Evolutionary conservation across 176 grass and related monocot species (phyloP).

Genomic region (Carex parvula): DNA sequence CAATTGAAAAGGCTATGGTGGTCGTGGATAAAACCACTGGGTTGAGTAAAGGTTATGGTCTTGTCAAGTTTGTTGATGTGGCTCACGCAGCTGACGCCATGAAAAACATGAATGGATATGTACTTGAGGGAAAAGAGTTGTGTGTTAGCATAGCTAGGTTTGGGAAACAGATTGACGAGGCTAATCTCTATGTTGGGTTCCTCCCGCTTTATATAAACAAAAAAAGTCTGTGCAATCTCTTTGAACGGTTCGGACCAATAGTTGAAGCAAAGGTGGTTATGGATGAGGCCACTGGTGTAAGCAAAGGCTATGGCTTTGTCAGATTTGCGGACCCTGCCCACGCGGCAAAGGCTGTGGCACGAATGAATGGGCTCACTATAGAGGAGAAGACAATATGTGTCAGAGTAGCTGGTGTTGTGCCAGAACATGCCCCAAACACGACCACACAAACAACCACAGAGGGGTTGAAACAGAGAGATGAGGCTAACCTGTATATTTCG

Average conservation of each 20-base stretch:
- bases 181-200: conserved; percentile 47
- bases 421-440: not conserved
- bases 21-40: not conserved
- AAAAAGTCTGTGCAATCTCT: conserved; percentile 43
- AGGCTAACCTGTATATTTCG: conserved; percentile 52
- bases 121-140: conserved; percentile 55
- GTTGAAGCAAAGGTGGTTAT: conserved; percentile 43
- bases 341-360: conserved; percentile 37
- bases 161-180: conserved; percentile 40
- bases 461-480: conserved; percentile 47
- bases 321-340: conserved; percentile 39
- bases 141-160: conserved; percentile 39
- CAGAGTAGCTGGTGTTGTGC: conserved; percentile 23
- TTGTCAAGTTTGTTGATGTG: conserved; percentile 49
- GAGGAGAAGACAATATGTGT: conserved; percentile 48
- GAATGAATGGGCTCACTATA: conserved; percentile 47
- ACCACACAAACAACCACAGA: conserved; percentile 11
- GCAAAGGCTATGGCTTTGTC: conserved; percentile 76
- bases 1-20: conserved; percentile 40
- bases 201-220: conserved; percentile 44
- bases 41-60: conserved; percentile 38
- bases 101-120: conserved; percentile 48
- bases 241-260: conserved; percentile 49
- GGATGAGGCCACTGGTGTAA: conserved; percentile 46
- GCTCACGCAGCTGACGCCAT: conserved; percentile 40